phyloP scores from a whole-genome alignment of 148 eudicot genomes.

The Rhododendron vialii region DNA sequence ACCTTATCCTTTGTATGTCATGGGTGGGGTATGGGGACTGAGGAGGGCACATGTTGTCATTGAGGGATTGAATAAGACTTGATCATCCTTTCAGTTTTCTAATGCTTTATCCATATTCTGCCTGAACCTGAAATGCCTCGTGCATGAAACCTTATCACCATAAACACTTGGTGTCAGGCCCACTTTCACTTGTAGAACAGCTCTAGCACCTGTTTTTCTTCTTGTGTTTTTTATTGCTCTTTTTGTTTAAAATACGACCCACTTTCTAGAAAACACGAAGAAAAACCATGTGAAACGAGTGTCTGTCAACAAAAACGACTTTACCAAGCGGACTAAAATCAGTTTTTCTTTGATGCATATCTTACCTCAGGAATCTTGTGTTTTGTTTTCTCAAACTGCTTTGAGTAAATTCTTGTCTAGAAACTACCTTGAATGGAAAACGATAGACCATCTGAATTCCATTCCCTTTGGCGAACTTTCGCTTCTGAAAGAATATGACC shows the following conservation, averaged over 20 bases:
- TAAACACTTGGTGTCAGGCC: conserved; percentile 2
- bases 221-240: background rate
- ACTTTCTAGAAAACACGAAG: background rate
- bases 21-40: conserved; percentile 19
- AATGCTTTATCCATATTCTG: conserved; percentile 16
- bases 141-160: conserved; percentile 10
- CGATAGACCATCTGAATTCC: background rate
- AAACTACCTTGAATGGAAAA: background rate
- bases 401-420: background rate
- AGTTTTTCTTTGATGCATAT: background rate
- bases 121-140: conserved; percentile 4
- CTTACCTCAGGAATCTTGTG: conserved; percentile 3
- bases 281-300: background rate
- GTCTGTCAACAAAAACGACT: background rate
- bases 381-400: background rate
- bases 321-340: background rate
- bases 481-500: background rate
- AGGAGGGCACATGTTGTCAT: conserved; percentile 7
- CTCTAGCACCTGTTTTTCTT: background rate
- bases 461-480: background rate
- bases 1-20: conserved; percentile 19
- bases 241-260: background rate
- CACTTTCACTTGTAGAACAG: background rate
- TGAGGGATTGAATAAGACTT: background rate
- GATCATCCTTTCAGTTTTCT: conserved; percentile 4